A percentile compares a stretch with the other conserved stretches of the same genome.
Evolutionary conservation across 2,329 filamentous ascomycete genomes (phyloP).

Genomic region (Hypoxylon sp.): DNA sequence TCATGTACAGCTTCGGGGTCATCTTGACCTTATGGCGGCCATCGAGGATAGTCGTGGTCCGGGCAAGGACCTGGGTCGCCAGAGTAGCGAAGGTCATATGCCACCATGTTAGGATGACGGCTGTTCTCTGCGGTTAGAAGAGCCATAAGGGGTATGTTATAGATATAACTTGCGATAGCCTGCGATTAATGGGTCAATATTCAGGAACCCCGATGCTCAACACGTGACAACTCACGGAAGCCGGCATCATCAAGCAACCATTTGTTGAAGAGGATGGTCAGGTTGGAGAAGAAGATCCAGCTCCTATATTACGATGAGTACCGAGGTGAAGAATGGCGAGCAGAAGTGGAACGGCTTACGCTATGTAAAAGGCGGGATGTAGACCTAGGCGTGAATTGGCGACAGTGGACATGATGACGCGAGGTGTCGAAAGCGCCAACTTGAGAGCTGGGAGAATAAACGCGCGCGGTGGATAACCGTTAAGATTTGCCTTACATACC

Average conservation of each 20-base stretch:
- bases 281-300: constrained; percentile 87
- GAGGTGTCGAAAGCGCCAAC: neutral
- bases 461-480: too few species aligned
- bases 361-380: constrained; percentile 20
- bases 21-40: constrained; percentile 68
- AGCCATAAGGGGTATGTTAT: neutral
- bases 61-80: constrained; percentile 71
- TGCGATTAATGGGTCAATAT: neutral
- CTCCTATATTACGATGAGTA: constrained; percentile 52
- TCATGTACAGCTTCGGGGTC: constrained; percentile 66
- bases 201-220: neutral
- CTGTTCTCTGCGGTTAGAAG: constrained; percentile 46
- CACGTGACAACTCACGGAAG: constrained; percentile 68
- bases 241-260: constrained; percentile 79
- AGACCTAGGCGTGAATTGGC: neutral
- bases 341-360: constrained; percentile 12
- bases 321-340: neutral
- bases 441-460: neutral
- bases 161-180: constrained; percentile 33
- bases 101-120: constrained; percentile 71
- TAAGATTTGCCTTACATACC: neutral
- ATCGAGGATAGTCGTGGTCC: constrained; percentile 69
- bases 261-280: constrained; percentile 92
- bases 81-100: constrained; percentile 71
- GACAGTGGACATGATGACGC: neutral